Evolutionary conservation across 192 early-diverging fungal genomes (phyloP).

Genomic region (Podila epicladia): DNA sequence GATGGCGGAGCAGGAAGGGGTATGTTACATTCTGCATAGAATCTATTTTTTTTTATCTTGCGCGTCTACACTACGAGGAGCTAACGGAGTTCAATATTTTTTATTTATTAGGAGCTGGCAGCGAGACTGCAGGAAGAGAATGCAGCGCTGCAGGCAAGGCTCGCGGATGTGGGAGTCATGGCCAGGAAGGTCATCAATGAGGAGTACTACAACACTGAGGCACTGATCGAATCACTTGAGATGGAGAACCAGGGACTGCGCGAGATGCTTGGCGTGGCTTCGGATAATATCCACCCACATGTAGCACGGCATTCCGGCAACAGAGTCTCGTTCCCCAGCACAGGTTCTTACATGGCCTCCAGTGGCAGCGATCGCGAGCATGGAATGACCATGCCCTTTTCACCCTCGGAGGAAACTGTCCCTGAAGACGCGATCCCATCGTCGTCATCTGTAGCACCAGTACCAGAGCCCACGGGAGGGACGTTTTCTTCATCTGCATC

Average conservation of each 20-base stretch:
- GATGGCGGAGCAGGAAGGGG: slow-evolving; percentile 48
- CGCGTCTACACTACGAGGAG: not conserved
- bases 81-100: not conserved
- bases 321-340: slow-evolving; percentile 47
- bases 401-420: not conserved
- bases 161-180: slow-evolving; percentile 35
- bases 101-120: slow-evolving; percentile 17
- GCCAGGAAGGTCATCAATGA: slow-evolving; percentile 41
- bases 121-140: slow-evolving; percentile 31
- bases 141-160: slow-evolving; percentile 26
- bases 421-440: not conserved
- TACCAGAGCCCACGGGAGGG: not conserved
- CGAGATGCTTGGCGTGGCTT: slow-evolving; percentile 37
- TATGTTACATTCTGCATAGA: not conserved
- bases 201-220: slow-evolving; percentile 46
- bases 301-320: slow-evolving; percentile 18
- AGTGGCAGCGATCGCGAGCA: slow-evolving; percentile 36
- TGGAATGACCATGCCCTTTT: not conserved
- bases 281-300: slow-evolving; percentile 13
- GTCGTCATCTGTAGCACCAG: not conserved
- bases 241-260: slow-evolving; percentile 41
- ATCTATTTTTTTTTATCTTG: not conserved
- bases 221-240: slow-evolving; percentile 39
- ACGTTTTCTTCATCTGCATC: not conserved
- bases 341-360: slow-evolving; percentile 41